Evolutionary conservation across 1,284 basidiomycete genomes (phyloP), one percentile per base, ranked within the genome.

Genomic region (Melanopsichium pennsylvanicum): DNA sequence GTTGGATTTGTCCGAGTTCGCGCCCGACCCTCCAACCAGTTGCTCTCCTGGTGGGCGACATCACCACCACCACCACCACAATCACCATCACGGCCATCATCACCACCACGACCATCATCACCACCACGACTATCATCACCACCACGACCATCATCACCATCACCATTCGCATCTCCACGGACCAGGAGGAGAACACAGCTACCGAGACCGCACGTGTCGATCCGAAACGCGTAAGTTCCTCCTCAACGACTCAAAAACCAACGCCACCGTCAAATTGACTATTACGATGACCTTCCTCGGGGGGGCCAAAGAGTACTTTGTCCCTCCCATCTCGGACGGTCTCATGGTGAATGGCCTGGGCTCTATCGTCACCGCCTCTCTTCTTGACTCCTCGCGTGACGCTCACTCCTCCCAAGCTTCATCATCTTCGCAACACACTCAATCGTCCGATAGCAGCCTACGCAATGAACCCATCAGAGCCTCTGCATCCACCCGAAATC

Each of bases 1-100:
- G 56, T 83, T 92, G 46, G 89, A 92, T 74, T 84, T 92, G 4
- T 88, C 90, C 2, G 88, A 91, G 74, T 91, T 91, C 70, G 88
- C 87, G 9, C 85, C 85, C 42, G 82, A 83, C 10, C 88, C 88
- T 2, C 81, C 84, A 5, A 13, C 35, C 29, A 22, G 22, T 0
- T 22, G 40, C 45, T 44, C 52, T 13, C 39, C 29, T 32, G 51
- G 43, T 26, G 40, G 48, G 8, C 57, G 59, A 11, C 67, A 56
- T 26, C 68, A 68, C 5, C 68, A 61, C 36, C 69, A 70, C 16
- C 55, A 62, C n/a, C 59, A 57, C 33, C 62, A 69, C 26, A 7
- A 29, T 29, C 27, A 29, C 13, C 27, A 29, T 29, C 27, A n/a
- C n/a, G n/a, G n/a, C 36, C 59, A 59, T 16, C 67, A 55, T 23